Base-by-base conservation (phyloP, 495 filamentous ascomycete species). In the Neurospora discreta region DNA sequence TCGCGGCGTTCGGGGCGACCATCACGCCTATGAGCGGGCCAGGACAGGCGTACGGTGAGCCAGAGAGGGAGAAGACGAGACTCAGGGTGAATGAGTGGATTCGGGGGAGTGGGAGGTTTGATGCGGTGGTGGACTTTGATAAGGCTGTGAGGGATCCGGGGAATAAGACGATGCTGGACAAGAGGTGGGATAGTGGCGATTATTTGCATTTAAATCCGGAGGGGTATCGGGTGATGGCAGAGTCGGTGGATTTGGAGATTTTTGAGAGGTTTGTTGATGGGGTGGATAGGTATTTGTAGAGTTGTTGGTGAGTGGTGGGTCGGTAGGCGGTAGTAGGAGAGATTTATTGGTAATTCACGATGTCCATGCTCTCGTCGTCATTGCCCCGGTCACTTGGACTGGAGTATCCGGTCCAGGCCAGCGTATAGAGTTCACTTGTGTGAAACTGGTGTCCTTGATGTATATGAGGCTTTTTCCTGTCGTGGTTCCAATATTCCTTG, bases 51-150 rank as follows among this genome's bases (percentile, higher is more conserved):
- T 91, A 92, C 74, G 81, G 80, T 0, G 72, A 84, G 39, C 80
- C 84, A 0, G 76, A 72, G 38, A 77, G 89, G 13, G 88, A 91
- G 77, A 73, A 60, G 70, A 86, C 86, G 43, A 76, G 89, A 65
- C 83, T 86, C 73, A 73, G 79, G n/a, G 80, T 92, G 6, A 92
- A 92, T 74, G 74, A 75, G 38, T 92, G 84, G 81, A 91, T 92
- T 39, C 77, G 87, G n/a, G 78, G 72, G 9, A 83, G 81, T 60
- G 85, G 85, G 0, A 71, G 78, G 65, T 91, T 91, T 75, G 90
- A 91, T 78, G 86, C 80, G 0, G 85, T 91, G 0, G 73, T 91
- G 40, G 90, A 92, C 73, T 91, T 92, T 74, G 88, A 89, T 75
- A 72, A 40, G 39, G 80, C 85, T 7, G 71, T 91, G 68, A 75